phyloP scores from a whole-genome alignment of 1,284 basidiomycete species.

The Cryptococcus floricola region DNA sequence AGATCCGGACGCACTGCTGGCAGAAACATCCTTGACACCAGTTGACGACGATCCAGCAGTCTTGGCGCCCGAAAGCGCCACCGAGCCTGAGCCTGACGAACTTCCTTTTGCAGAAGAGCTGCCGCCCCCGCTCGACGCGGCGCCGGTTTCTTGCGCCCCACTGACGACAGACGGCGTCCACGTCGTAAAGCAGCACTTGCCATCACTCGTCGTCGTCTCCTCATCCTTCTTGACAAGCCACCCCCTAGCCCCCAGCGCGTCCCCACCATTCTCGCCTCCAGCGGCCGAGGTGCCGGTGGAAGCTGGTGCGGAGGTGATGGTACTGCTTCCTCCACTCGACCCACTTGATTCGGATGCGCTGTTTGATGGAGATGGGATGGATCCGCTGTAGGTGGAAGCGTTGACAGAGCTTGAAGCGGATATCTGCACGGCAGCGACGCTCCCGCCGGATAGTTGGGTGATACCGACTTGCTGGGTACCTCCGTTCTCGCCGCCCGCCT shows the following conservation, averaged over 20 bases:
- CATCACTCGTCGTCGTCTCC: conserved; percentile 22
- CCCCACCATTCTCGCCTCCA: conserved; percentile 1
- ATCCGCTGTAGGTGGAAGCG: neutral
- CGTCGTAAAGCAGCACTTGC: conserved; percentile 37
- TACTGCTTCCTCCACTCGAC: neutral
- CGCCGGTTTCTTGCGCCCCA: conserved; percentile 4
- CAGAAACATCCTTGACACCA: neutral
- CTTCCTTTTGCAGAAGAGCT: neutral
- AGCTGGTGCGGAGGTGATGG: neutral
- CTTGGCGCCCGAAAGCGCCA: conserved; percentile 3
- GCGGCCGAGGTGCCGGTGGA: neutral
- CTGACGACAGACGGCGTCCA: conserved; percentile 29
- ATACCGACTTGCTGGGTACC: conserved; percentile 26
- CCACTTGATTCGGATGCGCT: neutral
- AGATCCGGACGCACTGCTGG: neutral
- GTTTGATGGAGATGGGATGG: neutral
- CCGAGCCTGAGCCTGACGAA: neutral
- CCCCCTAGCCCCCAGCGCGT: conserved; percentile 2
- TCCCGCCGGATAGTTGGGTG: conserved; percentile 12
- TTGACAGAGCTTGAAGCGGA: neutral
- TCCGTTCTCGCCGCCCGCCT: neutral
- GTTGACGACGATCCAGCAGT: neutral
- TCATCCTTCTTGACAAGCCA: conserved; percentile 6
- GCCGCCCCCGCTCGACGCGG: neutral
- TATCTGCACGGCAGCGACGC: neutral